Conservation (phyloP, 2,329 filamentous ascomycete species). For the Penicillium sp. region DNA sequence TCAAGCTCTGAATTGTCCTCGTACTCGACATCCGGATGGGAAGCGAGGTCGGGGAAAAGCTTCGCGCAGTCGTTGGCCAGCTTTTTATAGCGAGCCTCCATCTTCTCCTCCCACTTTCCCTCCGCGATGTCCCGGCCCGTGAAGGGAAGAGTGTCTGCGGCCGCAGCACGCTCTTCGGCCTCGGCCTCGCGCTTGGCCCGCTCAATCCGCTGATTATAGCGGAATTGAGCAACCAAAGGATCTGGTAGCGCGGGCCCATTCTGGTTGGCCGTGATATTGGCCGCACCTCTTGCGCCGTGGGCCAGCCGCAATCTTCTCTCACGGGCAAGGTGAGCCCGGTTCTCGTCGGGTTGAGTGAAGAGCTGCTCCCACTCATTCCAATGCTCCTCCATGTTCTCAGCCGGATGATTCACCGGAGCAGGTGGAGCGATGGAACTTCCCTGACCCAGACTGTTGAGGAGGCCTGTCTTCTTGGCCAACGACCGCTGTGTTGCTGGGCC, state of each 20-base stretch:
- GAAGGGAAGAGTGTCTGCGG: neutral
- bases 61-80: conserved; percentile 4
- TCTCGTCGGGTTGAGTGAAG: conserved; percentile 2
- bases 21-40: neutral
- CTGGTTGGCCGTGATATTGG: neutral
- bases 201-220: neutral
- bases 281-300: neutral
- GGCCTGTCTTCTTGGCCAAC: neutral
- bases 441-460: neutral
- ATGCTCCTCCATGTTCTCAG: neutral
- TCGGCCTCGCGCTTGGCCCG: neutral
- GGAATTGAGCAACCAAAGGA: neutral
- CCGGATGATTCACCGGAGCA: neutral
- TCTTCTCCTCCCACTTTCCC: conserved; percentile 1
- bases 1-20: conserved; percentile 2
- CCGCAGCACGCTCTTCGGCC: neutral
- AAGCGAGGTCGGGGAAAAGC: neutral
- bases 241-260: neutral
- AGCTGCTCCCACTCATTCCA: neutral
- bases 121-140: conserved; percentile 4
- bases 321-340: neutral
- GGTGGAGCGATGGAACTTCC: neutral
- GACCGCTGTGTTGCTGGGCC: neutral
- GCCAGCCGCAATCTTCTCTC: conserved; percentile 2
- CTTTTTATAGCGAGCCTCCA: neutral